Percentiles rank a stretch among this genome's conserved stretches.
phyloP scores from a whole-genome alignment of 2,329 filamentous ascomycete species.

The Daldinia eschscholtzii region DNA sequence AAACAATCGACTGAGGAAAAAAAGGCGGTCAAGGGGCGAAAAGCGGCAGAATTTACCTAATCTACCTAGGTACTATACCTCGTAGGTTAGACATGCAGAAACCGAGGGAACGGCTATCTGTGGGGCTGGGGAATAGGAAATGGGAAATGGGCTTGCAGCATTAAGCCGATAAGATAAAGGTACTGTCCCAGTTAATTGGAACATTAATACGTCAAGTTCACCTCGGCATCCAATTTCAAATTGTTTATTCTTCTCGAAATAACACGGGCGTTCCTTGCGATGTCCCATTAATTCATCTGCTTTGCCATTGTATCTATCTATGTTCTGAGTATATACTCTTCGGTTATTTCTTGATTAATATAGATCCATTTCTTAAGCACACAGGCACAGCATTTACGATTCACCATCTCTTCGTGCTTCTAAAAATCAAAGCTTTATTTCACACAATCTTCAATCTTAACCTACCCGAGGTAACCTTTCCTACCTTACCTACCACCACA shows the following conservation, averaged over 20 bases:
- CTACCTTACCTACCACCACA: background rate
- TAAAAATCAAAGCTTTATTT: background rate
- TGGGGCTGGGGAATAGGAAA: background rate
- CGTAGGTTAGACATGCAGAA: background rate
- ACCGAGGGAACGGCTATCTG: conserved; percentile 15
- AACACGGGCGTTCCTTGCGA: no score
- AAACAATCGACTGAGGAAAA: conserved; percentile 37
- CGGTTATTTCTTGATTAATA: background rate
- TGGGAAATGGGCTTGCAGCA: background rate
- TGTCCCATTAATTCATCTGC: background rate
- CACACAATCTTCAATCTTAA: no score
- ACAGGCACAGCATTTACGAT: background rate
- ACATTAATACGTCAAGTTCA: background rate
- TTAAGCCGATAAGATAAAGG: background rate
- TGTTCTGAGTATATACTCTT: no score
- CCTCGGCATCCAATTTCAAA: background rate
- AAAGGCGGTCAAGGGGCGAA: conserved; percentile 46
- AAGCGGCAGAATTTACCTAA: conserved; percentile 33
- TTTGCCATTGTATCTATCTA: background rate
- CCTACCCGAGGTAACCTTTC: background rate
- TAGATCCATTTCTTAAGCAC: background rate
- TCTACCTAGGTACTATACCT: background rate
- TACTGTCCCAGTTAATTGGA: background rate
- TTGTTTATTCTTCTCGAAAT: background rate
- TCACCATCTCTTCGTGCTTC: no score